A percentile compares a stretch with the other conserved stretches of the same genome.
Conservation (phyloP, 768 basidiomycete species). For the Serendipita sp. region DNA sequence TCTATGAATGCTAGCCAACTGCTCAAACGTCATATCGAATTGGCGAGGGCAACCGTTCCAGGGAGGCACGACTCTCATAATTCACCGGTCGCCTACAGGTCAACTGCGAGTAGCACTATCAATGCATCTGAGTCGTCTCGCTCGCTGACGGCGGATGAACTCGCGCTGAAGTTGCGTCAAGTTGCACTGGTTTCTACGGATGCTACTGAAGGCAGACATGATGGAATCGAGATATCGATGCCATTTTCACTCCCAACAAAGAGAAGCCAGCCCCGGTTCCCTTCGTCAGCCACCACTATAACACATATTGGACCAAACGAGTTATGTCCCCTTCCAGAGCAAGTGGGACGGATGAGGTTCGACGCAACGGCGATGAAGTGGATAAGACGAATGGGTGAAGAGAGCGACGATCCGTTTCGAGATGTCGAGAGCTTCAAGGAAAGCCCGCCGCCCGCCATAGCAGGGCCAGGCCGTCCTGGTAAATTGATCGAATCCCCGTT, state of each 20-base stretch:
- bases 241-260: constrained; percentile 9
- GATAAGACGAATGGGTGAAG: constrained; percentile 47
- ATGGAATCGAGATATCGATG: constrained; percentile 16
- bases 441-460: background rate
- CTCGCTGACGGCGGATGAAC: background rate
- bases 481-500: background rate
- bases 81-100: background rate
- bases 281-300: constrained; percentile 22
- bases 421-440: constrained; percentile 74
- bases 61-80: constrained; percentile 39
- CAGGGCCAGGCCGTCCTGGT: too few relatives aligned
- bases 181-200: background rate
- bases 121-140: background rate
- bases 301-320: constrained; percentile 70
- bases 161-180: background rate
- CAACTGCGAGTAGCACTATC: background rate
- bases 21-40: constrained; percentile 59
- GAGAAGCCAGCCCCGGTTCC: background rate
- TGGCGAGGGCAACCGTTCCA: constrained; percentile 52
- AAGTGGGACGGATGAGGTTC: constrained; percentile 76
- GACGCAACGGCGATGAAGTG: constrained; percentile 74
- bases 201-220: constrained; percentile 29
- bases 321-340: constrained; percentile 55
- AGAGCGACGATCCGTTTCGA: constrained; percentile 78
- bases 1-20: constrained; percentile 34